Base-by-base conservation (phyloP, 1,284 basidiomycete genomes). In the Ganoderma resinaceum region DNA sequence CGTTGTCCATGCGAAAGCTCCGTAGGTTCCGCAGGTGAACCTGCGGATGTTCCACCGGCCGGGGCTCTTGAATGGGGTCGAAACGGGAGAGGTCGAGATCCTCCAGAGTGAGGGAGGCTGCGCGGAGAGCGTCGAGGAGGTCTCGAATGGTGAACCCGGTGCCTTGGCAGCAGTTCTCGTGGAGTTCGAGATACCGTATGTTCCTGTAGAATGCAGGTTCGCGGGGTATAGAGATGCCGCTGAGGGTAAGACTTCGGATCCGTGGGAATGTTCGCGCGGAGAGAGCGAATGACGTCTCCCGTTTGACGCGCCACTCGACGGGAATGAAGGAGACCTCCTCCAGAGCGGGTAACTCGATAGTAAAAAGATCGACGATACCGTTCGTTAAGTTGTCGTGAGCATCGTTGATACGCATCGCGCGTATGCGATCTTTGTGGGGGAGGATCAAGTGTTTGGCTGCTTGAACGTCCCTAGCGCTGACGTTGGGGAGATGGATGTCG, bases 51-150 rank as follows among this genome's bases (percentile, higher is more conserved):
- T 40, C 40, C 11, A 31, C 20, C n/a, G 18, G 23, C 16, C n/a
- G 37, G 3, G n/a, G 14, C 60, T 14, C 23, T 16, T 11, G 31
- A 23, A n/a, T 53, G 7, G 62, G 66, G 35, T 52, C 42, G 46
- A 67, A 67, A 26, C 58, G 61, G 7, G 66, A 67, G 23, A 67
- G 57, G 37, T 67, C 66, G 20, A 67, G 66, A n/a, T 43, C 53
- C 29, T 67, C 61, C 37, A 67, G 66, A 4, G 23, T 46, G 12
- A 9, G 20, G 2, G 57, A 33, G 20, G 66, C 61, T 3, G 61
- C 53, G 12, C 33, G 11, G 4, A 67, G 46, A 23, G 43, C 66
- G 14, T 49, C 60, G 46, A 63, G 20, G 55, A 67, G 66, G 37
- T 67, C 57, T 3, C 31, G 37, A 20, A 63, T 31, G 20, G 66